A percentile compares a stretch with the other conserved stretches of the same genome.
phyloP scores from a whole-genome alignment of 2,329 filamentous ascomycete genomes.

The Aureobasidium leucospermi region DNA sequence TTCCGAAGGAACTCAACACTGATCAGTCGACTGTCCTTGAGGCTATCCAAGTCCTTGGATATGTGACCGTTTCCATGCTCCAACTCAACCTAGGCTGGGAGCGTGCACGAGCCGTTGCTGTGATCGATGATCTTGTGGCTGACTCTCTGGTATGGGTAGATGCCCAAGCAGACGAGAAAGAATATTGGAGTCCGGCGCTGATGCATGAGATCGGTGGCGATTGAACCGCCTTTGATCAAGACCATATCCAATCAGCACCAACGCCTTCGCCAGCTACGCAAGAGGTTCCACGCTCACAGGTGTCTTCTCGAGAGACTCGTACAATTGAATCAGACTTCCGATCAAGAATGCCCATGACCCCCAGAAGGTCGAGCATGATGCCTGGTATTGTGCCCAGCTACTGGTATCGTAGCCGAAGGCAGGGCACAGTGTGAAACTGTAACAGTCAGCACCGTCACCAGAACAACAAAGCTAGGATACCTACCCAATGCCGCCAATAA shows the following conservation, averaged over 20 bases:
- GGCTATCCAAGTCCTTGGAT: slow-evolving; percentile 81
- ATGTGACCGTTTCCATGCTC: slow-evolving; percentile 83
- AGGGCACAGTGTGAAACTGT: slow-evolving; percentile 35
- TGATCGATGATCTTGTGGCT: slow-evolving; percentile 79
- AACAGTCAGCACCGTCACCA: slow-evolving; percentile 25
- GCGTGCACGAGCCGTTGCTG: slow-evolving; percentile 73
- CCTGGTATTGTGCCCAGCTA: slow-evolving; percentile 24
- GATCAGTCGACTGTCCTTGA: slow-evolving; percentile 92
- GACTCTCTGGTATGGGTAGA: slow-evolving; percentile 95
- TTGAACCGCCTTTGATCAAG: background rate
- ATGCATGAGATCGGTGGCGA: slow-evolving; percentile 38
- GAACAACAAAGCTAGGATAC: background rate
- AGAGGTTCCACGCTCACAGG: slow-evolving; percentile 19
- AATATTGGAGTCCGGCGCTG: slow-evolving; percentile 86
- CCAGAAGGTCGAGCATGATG: slow-evolving; percentile 21
- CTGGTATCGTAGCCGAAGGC: slow-evolving; percentile 22
- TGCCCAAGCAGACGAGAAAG: slow-evolving; percentile 73
- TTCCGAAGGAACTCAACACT: slow-evolving; percentile 90
- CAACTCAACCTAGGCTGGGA: slow-evolving; percentile 83
- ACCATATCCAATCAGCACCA: too few relatives aligned
- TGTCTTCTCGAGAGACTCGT: slow-evolving; percentile 24
- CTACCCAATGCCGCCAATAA: slow-evolving; percentile 57
- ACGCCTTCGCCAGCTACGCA: background rate
- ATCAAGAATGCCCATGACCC: slow-evolving; percentile 26
- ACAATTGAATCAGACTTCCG: slow-evolving; percentile 24